Conservation (phyloP, 495 filamentous ascomycete genomes). For the Bombardia bombarda region DNA sequence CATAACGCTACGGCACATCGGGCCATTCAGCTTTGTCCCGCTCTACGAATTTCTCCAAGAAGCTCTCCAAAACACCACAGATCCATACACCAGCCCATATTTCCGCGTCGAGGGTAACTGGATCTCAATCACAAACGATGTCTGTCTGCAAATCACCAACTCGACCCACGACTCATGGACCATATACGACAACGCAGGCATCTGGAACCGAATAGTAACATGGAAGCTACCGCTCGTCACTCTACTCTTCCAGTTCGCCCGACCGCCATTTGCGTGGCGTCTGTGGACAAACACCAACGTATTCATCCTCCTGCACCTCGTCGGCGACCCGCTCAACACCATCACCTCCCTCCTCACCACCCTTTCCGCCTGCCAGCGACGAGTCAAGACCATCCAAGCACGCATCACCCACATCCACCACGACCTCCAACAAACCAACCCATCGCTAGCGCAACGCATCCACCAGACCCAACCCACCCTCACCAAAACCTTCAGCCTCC, state of each 20-base stretch:
- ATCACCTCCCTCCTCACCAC: conserved; percentile 6
- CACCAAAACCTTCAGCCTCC: too few species aligned
- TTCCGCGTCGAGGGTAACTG: background rate
- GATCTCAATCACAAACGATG: conserved; percentile 5
- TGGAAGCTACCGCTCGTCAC: conserved; percentile 9
- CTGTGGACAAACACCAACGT: conserved; percentile 6
- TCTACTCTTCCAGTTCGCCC: conserved; percentile 7
- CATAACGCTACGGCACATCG: conserved; percentile 3
- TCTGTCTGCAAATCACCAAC: conserved; percentile 1
- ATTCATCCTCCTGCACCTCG: conserved; percentile 3
- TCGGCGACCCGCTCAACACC: conserved; percentile 6
- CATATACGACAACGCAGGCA: background rate
- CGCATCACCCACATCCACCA: background rate
- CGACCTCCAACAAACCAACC: too few species aligned
- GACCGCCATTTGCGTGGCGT: conserved; percentile 3
- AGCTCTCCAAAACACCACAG: conserved; percentile 2
- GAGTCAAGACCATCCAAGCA: background rate
- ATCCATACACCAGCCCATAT: background rate
- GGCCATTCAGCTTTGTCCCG: conserved; percentile 1
- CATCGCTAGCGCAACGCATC: too few species aligned
- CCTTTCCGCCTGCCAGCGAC: background rate
- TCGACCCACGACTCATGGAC: background rate
- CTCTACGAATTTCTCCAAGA: conserved; percentile 2
- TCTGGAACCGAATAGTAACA: conserved; percentile 9
- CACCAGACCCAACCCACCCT: too few species aligned